Percentiles rank a stretch among this genome's conserved stretches.
Evolutionary conservation across 2,329 filamentous ascomycete genomes (phyloP).

Genomic region (Gliomastix tumulicola): DNA sequence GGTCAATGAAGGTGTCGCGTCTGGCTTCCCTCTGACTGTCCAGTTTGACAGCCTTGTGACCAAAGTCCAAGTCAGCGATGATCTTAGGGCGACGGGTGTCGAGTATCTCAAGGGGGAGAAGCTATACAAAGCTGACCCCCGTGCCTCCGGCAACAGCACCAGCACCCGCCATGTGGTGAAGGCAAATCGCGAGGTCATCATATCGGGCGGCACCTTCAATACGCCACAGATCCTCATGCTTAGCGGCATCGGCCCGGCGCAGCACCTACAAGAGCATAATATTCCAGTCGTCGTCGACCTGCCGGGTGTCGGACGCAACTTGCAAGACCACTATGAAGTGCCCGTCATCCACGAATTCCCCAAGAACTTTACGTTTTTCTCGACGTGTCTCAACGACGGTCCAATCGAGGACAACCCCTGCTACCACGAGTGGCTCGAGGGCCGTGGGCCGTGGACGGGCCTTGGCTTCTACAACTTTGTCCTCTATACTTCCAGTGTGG

Average conservation of each 20-base stretch:
- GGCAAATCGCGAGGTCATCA: constrained; percentile 36
- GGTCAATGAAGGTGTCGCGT: constrained; percentile 27
- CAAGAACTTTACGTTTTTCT: constrained; percentile 20
- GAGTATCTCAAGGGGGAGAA: constrained; percentile 31
- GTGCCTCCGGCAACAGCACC: constrained; percentile 15
- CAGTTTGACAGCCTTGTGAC: constrained; percentile 21
- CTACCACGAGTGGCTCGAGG: constrained; percentile 6
- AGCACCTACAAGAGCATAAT: constrained; percentile 27
- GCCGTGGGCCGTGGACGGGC: constrained; percentile 18
- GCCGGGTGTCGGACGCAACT: constrained; percentile 53
- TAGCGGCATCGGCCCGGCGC: constrained; percentile 33
- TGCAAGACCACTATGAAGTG: constrained; percentile 18
- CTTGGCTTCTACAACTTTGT: constrained; percentile 11
- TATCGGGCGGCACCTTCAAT: constrained; percentile 39
- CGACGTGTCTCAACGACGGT: constrained; percentile 10
- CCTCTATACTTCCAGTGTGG: constrained; percentile 15
- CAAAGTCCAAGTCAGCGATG: constrained; percentile 24
- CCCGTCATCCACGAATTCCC: constrained; percentile 22
- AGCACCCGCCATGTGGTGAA: too few relatives aligned
- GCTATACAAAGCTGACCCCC: constrained; percentile 34
- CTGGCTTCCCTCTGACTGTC: constrained; percentile 9
- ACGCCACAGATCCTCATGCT: constrained; percentile 38
- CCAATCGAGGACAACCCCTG: constrained; percentile 6
- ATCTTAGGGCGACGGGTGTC: constrained; percentile 30
- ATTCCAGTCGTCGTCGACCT: constrained; percentile 49